Conservation (phyloP, 2,329 filamentous ascomycete genomes). For the Colletotrichum chlorophyti region DNA sequence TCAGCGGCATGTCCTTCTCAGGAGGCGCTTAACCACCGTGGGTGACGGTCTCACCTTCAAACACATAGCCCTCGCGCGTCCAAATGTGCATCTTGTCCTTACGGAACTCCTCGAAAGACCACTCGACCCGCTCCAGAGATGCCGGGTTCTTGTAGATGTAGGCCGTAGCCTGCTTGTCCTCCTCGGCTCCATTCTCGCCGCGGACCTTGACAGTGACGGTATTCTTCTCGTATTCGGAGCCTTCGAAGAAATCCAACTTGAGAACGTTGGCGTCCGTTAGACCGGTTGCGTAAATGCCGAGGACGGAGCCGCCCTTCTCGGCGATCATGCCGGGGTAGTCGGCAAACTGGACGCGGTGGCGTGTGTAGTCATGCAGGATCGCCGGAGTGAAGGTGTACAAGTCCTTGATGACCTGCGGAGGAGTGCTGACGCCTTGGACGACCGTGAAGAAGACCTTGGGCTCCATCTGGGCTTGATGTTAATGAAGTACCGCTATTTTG, state of each 20-base stretch:
- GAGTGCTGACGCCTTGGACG: constrained; percentile 67
- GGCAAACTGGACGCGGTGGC: constrained; percentile 69
- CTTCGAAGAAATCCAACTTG: constrained; percentile 84
- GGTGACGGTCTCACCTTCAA: constrained; percentile 44
- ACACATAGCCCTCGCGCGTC: constrained; percentile 57
- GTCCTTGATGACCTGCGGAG: constrained; percentile 55
- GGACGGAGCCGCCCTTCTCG: constrained; percentile 63
- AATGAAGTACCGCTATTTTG: constrained; percentile 29
- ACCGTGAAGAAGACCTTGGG: constrained; percentile 85
- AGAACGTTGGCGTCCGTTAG: constrained; percentile 78
- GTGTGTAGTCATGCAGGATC: constrained; percentile 75
- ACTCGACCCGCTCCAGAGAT: constrained; percentile 74
- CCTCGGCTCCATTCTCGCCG: constrained; percentile 40
- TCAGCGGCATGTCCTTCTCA: not conserved
- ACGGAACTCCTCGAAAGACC: constrained; percentile 88
- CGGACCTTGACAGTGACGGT: constrained; percentile 57
- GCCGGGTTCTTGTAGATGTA: constrained; percentile 67
- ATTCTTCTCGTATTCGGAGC: constrained; percentile 71
- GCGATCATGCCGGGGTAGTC: constrained; percentile 85
- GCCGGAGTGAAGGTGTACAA: constrained; percentile 75
- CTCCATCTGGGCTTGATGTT: constrained; percentile 66
- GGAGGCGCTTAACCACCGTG: too few relatives aligned
- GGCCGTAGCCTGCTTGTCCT: constrained; percentile 61
- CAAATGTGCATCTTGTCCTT: constrained; percentile 70
- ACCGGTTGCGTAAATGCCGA: constrained; percentile 79